Evolutionary conservation across 345 rosid species (phyloP).

Genomic region (Linum trigynum): DNA sequence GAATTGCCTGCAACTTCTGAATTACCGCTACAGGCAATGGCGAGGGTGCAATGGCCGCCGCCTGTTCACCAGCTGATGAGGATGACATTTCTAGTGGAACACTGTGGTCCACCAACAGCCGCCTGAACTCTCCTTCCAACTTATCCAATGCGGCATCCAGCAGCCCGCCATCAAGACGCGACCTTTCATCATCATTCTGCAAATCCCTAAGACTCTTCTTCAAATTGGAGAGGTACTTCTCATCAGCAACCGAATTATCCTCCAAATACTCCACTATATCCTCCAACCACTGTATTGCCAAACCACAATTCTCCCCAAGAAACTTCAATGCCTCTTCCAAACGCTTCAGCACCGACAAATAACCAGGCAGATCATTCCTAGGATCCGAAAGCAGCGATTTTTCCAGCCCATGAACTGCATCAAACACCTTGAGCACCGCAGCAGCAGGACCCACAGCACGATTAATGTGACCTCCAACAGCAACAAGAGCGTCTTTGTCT

Average conservation of each 20-base stretch:
- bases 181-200: slow-evolving; percentile 32
- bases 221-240: slow-evolving; percentile 51
- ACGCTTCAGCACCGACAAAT: slow-evolving; percentile 74
- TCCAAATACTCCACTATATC: slow-evolving; percentile 94
- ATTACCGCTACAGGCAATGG: slow-evolving; percentile 78
- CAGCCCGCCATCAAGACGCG: slow-evolving; percentile 77
- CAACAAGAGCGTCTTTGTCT: slow-evolving; percentile 70
- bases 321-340: slow-evolving; percentile 90
- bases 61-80: slow-evolving; percentile 45
- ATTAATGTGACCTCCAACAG: slow-evolving; percentile 89
- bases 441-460: slow-evolving; percentile 99
- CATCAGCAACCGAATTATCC: slow-evolving; percentile 76
- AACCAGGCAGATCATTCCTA: slow-evolving; percentile 64
- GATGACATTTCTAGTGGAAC: slow-evolving; percentile 89
- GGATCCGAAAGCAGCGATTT: slow-evolving; percentile 84
- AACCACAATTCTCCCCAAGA: slow-evolving; percentile 82
- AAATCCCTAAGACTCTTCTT: slow-evolving; percentile 59
- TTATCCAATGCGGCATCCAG: slow-evolving; percentile 72
- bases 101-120: slow-evolving; percentile 72
- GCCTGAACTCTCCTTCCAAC: slow-evolving; percentile 63
- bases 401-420: slow-evolving; percentile 94
- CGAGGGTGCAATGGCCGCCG: slow-evolving; percentile 79
- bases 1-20: slow-evolving; percentile 83
- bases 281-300: slow-evolving; percentile 97
- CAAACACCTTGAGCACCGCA: slow-evolving; percentile 95